phyloP scores from a whole-genome alignment of 2,329 filamentous ascomycete genomes.

The Aspergillus floridensis region DNA sequence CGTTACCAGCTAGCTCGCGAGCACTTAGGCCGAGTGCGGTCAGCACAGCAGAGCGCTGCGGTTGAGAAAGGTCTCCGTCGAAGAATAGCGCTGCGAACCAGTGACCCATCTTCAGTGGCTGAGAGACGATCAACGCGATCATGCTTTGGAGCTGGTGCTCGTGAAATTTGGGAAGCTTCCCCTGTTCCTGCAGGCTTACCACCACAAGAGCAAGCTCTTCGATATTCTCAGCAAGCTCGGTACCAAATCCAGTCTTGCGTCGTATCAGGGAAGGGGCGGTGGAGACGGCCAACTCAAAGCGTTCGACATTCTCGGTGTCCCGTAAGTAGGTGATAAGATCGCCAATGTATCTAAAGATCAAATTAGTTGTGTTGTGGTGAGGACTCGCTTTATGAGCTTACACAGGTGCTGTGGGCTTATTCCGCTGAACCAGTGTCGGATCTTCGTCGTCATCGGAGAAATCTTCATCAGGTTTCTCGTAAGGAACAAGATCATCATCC shows the following conservation, averaged over 20 bases:
- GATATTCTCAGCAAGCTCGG: constrained; percentile 79
- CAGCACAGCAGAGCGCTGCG: constrained; percentile 78
- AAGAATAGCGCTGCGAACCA: constrained; percentile 87
- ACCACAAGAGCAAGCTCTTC: constrained; percentile 76
- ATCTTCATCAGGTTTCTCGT: constrained; percentile 84
- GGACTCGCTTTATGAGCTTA: constrained; percentile 32
- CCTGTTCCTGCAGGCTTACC: constrained; percentile 79
- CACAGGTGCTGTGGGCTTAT: constrained; percentile 81
- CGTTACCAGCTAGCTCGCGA: constrained; percentile 78
- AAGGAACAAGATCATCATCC: constrained; percentile 69
- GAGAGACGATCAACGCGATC: constrained; percentile 74
- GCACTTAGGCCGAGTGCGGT: constrained; percentile 78
- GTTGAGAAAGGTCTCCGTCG: constrained; percentile 84
- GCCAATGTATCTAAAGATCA: constrained; percentile 64
- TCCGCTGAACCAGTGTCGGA: constrained; percentile 76
- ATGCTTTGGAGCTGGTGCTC: constrained; percentile 74
- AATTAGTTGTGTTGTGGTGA: constrained; percentile 13
- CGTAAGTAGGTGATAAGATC: constrained; percentile 77
- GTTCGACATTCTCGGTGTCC: constrained; percentile 79
- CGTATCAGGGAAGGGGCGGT: constrained; percentile 79
- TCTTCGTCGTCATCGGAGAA: constrained; percentile 91
- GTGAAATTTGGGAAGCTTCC: constrained; percentile 74
- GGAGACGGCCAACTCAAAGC: constrained; percentile 73
- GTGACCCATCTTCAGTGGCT: constrained; percentile 73
- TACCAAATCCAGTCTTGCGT: constrained; percentile 82